Evolutionary conservation across 1,284 basidiomycete genomes (phyloP).

Genomic region (Trichosporon faecale): DNA sequence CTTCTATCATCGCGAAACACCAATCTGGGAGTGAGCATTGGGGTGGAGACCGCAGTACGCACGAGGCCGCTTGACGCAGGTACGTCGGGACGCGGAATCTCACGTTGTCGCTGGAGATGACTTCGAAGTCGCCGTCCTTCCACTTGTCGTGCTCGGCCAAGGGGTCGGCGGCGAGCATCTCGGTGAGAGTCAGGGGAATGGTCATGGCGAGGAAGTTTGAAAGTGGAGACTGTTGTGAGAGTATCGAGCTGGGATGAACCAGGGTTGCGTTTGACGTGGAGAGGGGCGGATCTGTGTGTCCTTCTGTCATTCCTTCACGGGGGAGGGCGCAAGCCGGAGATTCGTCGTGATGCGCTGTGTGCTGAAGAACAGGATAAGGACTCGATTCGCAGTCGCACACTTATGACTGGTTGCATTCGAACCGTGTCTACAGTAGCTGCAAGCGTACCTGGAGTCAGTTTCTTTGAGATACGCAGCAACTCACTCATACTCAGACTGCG

Average conservation of each 20-base stretch:
- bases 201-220: no score
- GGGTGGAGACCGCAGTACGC: not conserved
- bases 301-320: no score
- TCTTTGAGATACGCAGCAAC: not conserved
- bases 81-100: not conserved
- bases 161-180: not conserved
- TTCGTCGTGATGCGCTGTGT: no score
- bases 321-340: no score
- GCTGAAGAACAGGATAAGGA: no score
- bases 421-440: conserved; percentile 13
- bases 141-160: not conserved
- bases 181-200: not conserved
- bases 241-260: no score
- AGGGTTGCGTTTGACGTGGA: no score
- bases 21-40: not conserved
- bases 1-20: not conserved
- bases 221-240: no score
- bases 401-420: not conserved
- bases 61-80: not conserved
- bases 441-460: conserved; percentile 20
- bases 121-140: not conserved
- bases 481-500: conserved; percentile 19
- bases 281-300: no score
- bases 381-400: no score
- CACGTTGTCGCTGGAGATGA: not conserved